Evolutionary conservation across 768 basidiomycete genomes (phyloP).

Genomic region (Tulasnella calospora): DNA sequence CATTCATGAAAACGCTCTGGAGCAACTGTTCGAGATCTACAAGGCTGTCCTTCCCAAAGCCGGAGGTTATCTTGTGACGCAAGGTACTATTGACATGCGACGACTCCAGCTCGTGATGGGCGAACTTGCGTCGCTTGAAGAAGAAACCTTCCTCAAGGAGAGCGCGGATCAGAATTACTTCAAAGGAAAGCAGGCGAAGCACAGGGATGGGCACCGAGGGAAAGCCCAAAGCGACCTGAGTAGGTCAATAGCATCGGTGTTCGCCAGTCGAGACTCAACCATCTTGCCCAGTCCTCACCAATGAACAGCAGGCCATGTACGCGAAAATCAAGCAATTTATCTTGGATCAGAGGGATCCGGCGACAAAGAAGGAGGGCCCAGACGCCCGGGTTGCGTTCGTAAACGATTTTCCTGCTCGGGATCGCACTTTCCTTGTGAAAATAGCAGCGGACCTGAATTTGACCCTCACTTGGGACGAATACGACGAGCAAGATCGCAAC

Average conservation of each 20-base stretch:
- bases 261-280: background rate
- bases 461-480: constrained; percentile 86
- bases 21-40: constrained; percentile 90
- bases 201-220: constrained; percentile 60
- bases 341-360: constrained; percentile 40
- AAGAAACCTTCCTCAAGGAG: constrained; percentile 87
- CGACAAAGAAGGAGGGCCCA: constrained; percentile 32
- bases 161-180: constrained; percentile 87
- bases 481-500: constrained; percentile 75
- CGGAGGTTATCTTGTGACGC: constrained; percentile 91
- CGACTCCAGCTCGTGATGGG: constrained; percentile 82
- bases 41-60: constrained; percentile 75
- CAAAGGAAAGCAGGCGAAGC: constrained; percentile 84
- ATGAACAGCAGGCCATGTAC: constrained; percentile 70
- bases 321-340: constrained; percentile 76
- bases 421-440: constrained; percentile 70
- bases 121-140: constrained; percentile 84
- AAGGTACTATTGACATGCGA: constrained; percentile 70
- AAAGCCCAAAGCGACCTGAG: constrained; percentile 58
- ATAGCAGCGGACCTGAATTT: constrained; percentile 76
- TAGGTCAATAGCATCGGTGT: constrained; percentile 37
- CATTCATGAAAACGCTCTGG: constrained; percentile 95
- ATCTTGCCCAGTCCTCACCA: constrained; percentile 56
- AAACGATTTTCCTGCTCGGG: constrained; percentile 74
- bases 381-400: constrained; percentile 55